Conservation (phyloP, 2,329 filamentous ascomycete species). For the Neophaeococcomyces aloes region DNA sequence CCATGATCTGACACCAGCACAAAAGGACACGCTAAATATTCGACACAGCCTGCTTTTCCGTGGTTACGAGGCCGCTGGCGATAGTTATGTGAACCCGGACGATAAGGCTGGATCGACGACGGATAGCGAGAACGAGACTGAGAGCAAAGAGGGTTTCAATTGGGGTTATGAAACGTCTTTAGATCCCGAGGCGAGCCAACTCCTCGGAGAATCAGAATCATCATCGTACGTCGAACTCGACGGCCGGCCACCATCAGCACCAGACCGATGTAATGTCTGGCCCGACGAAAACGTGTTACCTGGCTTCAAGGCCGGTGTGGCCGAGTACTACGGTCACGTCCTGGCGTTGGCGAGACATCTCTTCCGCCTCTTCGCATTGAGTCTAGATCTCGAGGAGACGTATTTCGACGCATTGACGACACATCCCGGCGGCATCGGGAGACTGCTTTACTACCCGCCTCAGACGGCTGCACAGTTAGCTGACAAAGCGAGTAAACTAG, state of each 20-base stretch:
- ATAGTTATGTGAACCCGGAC: constrained; percentile 19
- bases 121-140: constrained; percentile 8
- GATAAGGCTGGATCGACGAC: no score
- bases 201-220: constrained; percentile 8
- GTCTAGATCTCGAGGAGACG: constrained; percentile 43
- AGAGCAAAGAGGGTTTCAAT: constrained; percentile 22
- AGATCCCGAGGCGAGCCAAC: no score
- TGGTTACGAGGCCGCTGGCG: constrained; percentile 19
- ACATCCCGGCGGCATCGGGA: constrained; percentile 35
- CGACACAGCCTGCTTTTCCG: constrained; percentile 14
- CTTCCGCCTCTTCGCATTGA: constrained; percentile 45
- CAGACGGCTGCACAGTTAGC: constrained; percentile 4
- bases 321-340: constrained; percentile 40
- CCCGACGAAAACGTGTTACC: constrained; percentile 17
- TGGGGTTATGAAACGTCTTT: constrained; percentile 20
- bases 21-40: constrained; percentile 12
- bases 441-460: constrained; percentile 23
- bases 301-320: constrained; percentile 38
- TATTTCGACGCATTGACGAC: constrained; percentile 47
- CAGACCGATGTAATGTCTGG: constrained; percentile 18
- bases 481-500: constrained; percentile 14
- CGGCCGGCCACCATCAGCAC: constrained; percentile 10
- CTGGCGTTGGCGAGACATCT: constrained; percentile 43
- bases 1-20: constrained; percentile 15
- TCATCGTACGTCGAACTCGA: constrained; percentile 20